Base-by-base conservation (phyloP, 75 land plant species). In the Larix kaempferi region DNA sequence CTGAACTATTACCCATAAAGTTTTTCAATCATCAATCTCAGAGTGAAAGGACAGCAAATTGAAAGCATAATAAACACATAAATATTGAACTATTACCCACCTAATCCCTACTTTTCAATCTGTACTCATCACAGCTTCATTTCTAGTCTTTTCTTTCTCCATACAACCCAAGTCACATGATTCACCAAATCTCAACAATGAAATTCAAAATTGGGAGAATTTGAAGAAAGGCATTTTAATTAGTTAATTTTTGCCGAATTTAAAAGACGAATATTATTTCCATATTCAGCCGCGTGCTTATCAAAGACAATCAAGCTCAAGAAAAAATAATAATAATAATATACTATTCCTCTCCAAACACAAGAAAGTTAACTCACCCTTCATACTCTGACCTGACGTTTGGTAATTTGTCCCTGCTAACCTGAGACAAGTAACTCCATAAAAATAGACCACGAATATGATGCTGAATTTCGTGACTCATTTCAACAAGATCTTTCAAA, bases 381-480 rank as follows among this genome's bases (percentile, higher is more conserved):
- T 94, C 98, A 81, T 92, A 96, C 71, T 95, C 92, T 15, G 97
- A 94, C 35, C 96, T 95, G 79, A 95, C 92, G 79, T 96, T 98
- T 57, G 99, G 99, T 73, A 96, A 80, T 78, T 96, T 96, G 78
- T 96, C 99, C 77, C 89, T 88, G 77, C 98, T 96, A 56, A 96
- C 81, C 89, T 96, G 99, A 62, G 92, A 87, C 58, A 96, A 88
- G 71, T 96, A 96, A 80, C 98, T 94, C 80, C 99, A 85, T 39
- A 96, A 76, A 79, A 96, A 96, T 17, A 96, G 90, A 49, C 99
- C 99, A 78, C 99, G 97, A 69, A 96, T 81, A 64, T 98, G 99
- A 83, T 96, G 91, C 73, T 96, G 99, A 61, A 96, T 85, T 33
- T 95, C 99, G 56, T 98, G 98, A 78, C 95, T 90, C 99, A 96